phyloP scores from a whole-genome alignment of 2,329 filamentous ascomycete species.

The Coleophoma crateriformis region DNA sequence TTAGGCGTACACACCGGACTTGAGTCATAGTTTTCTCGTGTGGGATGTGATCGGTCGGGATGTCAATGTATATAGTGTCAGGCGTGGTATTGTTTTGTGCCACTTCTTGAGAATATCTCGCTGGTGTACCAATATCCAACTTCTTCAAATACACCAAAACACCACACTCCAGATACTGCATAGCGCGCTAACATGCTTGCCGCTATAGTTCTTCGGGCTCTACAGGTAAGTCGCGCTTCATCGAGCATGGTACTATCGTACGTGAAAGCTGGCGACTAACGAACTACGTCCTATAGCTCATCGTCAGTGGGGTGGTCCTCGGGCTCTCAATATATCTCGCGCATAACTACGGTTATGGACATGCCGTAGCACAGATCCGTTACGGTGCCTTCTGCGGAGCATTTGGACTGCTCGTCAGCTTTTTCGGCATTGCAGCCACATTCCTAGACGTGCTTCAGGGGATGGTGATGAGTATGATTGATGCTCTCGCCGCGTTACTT shows the following conservation, averaged over 20 bases:
- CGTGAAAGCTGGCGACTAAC: background rate
- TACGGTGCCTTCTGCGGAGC: conserved; percentile 23
- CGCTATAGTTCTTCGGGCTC: conserved; percentile 12
- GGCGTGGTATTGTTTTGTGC: too few species aligned
- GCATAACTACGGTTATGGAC: conserved; percentile 13
- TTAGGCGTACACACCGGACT: too few species aligned
- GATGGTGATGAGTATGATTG: conserved; percentile 14
- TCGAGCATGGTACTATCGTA: background rate
- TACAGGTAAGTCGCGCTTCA: conserved; percentile 9
- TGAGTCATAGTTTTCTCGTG: too few species aligned
- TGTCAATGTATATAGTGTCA: too few species aligned
- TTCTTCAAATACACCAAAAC: background rate
- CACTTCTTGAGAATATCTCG: too few species aligned
- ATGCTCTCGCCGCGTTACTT: conserved; percentile 19
- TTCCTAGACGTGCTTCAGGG: conserved; percentile 19
- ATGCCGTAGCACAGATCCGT: conserved; percentile 10
- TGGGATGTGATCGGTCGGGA: too few species aligned
- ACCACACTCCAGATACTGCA: background rate
- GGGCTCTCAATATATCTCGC: conserved; percentile 18
- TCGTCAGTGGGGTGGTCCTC: conserved; percentile 18
- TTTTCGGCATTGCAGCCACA: conserved; percentile 13
- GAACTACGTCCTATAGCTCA: conserved; percentile 5
- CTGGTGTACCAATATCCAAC: too few species aligned
- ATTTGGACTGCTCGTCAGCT: conserved; percentile 12
- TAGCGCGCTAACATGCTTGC: conserved; percentile 14